phyloP scores from a whole-genome alignment of 2,329 filamentous ascomycete species.

The Penicillium sp. region DNA sequence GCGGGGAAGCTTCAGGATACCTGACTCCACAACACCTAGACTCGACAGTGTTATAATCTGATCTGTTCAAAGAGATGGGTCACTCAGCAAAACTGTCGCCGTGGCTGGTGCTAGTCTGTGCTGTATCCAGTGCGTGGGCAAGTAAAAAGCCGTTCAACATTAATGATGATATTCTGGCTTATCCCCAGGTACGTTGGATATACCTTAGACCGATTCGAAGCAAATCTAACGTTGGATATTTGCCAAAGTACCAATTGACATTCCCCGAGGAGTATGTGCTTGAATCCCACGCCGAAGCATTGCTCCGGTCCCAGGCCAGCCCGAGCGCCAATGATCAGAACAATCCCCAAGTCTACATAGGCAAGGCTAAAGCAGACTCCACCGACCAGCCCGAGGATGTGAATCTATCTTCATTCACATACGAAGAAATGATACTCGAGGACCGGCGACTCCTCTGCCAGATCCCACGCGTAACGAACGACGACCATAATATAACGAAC shows the following conservation, averaged over 20 bases:
- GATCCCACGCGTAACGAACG: slow-evolving; percentile 67
- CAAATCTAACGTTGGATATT: neutral
- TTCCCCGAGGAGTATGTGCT: slow-evolving; percentile 72
- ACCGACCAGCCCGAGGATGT: slow-evolving; percentile 52
- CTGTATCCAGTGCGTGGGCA: slow-evolving; percentile 43
- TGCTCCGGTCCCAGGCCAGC: slow-evolving; percentile 40
- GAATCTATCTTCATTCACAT: slow-evolving; percentile 37
- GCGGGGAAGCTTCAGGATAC: slow-evolving; percentile 2
- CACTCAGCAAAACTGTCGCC: slow-evolving; percentile 23
- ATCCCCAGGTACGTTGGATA: slow-evolving; percentile 66
- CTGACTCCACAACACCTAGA: neutral
- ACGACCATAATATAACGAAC: slow-evolving; percentile 65
- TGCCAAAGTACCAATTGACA: slow-evolving; percentile 69
- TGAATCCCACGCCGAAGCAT: slow-evolving; percentile 64
- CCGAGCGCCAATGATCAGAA: slow-evolving; percentile 17
- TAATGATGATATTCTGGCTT: slow-evolving; percentile 81
- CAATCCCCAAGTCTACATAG: slow-evolving; percentile 27
- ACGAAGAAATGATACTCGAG: slow-evolving; percentile 72
- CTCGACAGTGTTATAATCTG: neutral
- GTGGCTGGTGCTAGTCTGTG: slow-evolving; percentile 33
- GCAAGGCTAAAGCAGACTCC: slow-evolving; percentile 44
- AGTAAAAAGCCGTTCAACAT: slow-evolving; percentile 71
- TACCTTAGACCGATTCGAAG: neutral
- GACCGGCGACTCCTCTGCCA: slow-evolving; percentile 77
- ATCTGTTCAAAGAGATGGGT: slow-evolving; percentile 23